Base-by-base conservation (phyloP, 371 early-diverging fungal genomes). In the Mortierella sp. region DNA sequence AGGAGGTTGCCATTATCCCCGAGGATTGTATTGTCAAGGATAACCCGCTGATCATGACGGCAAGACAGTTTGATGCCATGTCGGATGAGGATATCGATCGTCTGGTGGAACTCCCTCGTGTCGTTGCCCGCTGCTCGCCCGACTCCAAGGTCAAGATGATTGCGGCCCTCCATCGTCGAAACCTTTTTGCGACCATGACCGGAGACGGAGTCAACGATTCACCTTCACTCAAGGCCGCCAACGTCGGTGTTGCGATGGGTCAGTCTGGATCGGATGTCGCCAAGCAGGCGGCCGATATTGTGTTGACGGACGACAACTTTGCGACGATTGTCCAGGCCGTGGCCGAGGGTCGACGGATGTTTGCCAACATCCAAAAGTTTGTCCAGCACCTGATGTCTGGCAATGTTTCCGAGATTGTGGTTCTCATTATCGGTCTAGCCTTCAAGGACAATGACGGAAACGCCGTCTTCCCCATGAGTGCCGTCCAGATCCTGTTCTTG, bases 101-200 rank as follows among this genome's bases (percentile, higher is more conserved):
- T 9, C 84, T 96, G 44, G 85, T 80, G 4, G 93, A 95, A 48
- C 93, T 98, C 53, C 97, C 98, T 9, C 87, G 90, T 16, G 97
- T 98, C 11, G 95, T 98, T 90, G 98, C 98, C 0, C 93, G 99
- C 44, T 96, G 96, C 37, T 92, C 94, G 7, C 98, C 99, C 22
- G 96, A 97, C 79, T 97, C 97, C 78, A 99, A 99, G 86, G 92
- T 97, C 71, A 97, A 96, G 87, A 96, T 99, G 89, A 96, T 99
- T 64, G 90, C 94, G 81, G 95, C 97, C 0, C 88, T 99, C 68
- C 97, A 99, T 86, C 88, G 91, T 22, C 91, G 93, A 41, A 88
- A 89, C 37, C 86, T 88, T 58, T 88, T 90, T 58, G 89, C 87
- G 67, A 91, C 89, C 74, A 92, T 93, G 94, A 95, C 96, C 7